Evolutionary conservation across 2,329 filamentous ascomycete species (phyloP).

Genomic region (Colletotrichum tamarilloi): DNA sequence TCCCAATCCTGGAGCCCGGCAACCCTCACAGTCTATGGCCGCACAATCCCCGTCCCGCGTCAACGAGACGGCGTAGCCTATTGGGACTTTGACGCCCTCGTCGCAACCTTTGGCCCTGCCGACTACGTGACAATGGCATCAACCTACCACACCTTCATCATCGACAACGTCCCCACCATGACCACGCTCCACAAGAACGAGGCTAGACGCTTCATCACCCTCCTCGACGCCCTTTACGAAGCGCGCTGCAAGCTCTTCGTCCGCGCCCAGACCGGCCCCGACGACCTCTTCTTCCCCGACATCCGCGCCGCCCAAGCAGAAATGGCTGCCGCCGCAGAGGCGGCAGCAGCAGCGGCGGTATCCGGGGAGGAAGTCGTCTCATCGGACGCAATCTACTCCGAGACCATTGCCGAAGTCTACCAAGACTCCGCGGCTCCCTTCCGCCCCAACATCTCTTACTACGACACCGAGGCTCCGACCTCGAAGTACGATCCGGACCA

Average conservation of each 20-base stretch:
- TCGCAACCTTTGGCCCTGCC: constrained; percentile 77
- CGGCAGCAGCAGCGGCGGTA: neutral
- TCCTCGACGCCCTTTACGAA: constrained; percentile 85
- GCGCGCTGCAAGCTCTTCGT: constrained; percentile 82
- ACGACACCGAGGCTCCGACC: constrained; percentile 59
- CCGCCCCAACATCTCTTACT: constrained; percentile 80
- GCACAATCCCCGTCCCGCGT: constrained; percentile 68
- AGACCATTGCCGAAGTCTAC: constrained; percentile 73
- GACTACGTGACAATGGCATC: constrained; percentile 87
- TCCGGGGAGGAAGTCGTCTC: constrained; percentile 36
- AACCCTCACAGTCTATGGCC: constrained; percentile 69
- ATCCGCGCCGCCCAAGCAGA: constrained; percentile 34
- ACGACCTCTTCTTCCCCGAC: constrained; percentile 83
- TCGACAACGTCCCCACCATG: constrained; percentile 76
- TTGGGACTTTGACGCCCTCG: constrained; percentile 78
- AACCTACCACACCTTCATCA: constrained; percentile 81
- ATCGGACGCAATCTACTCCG: constrained; percentile 54
- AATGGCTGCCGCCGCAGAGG: neutral
- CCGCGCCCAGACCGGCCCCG: constrained; percentile 74
- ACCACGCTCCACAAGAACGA: constrained; percentile 80
- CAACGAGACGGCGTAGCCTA: constrained; percentile 67
- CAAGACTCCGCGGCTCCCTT: constrained; percentile 83
- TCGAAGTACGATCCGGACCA: constrained; percentile 66
- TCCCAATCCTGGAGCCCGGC: constrained; percentile 53
- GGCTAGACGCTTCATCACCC: constrained; percentile 81